Evolutionary conservation across 495 filamentous ascomycete genomes (phyloP).

Genomic region (Saxophila tyrrhenica): DNA sequence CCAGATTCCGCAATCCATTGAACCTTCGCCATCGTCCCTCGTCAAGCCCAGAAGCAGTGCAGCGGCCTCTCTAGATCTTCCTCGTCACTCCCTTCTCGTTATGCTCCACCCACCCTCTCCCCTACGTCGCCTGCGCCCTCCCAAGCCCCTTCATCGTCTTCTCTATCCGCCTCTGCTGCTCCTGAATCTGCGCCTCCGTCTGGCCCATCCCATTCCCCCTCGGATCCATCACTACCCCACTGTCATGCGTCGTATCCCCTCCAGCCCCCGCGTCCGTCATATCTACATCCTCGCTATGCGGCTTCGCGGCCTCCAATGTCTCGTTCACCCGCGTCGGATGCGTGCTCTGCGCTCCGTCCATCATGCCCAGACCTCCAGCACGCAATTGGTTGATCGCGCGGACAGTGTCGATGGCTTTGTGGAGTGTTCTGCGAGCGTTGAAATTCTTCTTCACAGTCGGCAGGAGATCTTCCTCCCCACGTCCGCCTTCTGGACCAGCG

Average conservation of each 20-base stretch:
- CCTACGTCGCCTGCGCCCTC: neutral
- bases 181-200: slow-evolving; percentile 51
- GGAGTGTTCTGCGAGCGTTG: slow-evolving; percentile 84
- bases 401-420: slow-evolving; percentile 95
- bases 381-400: slow-evolving; percentile 95
- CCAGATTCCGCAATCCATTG: neutral
- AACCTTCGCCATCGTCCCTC: neutral
- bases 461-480: slow-evolving; percentile 60
- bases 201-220: slow-evolving; percentile 51
- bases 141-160: slow-evolving; percentile 46
- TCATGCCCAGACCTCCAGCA: slow-evolving; percentile 67
- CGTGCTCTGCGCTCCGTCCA: slow-evolving; percentile 64
- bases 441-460: slow-evolving; percentile 98
- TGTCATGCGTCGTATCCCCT: neutral
- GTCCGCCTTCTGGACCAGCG: slow-evolving; percentile 42
- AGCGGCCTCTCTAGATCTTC: neutral
- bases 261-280: slow-evolving; percentile 13
- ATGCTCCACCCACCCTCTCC: neutral
- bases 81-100: neutral
- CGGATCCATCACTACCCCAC: slow-evolving; percentile 34
- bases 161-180: slow-evolving; percentile 50
- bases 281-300: slow-evolving; percentile 15
- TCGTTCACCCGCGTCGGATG: slow-evolving; percentile 43
- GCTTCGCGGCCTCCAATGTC: slow-evolving; percentile 15
- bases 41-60: neutral